These are phyloP conservation scores for Cornus controversa DNA, from an alignment of 148 eudicot genomes.

Conservation along the genomic window DNA sequence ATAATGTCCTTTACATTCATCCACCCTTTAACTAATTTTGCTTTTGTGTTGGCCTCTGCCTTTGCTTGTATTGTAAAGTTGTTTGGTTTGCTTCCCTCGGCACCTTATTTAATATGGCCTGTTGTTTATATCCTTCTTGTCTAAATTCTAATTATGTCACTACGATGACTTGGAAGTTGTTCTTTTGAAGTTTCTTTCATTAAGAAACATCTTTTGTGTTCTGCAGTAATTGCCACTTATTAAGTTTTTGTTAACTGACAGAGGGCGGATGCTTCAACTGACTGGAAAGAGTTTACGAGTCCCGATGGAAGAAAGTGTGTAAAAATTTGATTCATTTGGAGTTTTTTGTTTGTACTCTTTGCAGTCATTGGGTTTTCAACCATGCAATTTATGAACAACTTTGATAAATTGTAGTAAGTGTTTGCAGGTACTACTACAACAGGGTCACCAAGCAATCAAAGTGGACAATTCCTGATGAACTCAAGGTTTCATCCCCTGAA, in stretches of 20 bases:
- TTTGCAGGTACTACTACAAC: conserved; percentile 79
- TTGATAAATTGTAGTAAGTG: conserved; percentile 1
- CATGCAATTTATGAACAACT: not conserved
- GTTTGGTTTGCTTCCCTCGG: not conserved
- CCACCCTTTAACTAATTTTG: not conserved
- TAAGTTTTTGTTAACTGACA: conserved; percentile 39
- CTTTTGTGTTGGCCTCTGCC: not conserved
- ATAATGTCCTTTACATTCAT: not conserved
- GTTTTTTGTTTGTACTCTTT: conserved; percentile 8
- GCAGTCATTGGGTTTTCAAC: not conserved
- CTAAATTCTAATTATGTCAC: not conserved
- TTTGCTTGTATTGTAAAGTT: not conserved
- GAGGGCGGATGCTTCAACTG: conserved; percentile 96
- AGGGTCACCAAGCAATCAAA: conserved; percentile 79
- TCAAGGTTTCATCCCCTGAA: conserved; percentile 56
- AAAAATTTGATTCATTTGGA: conserved; percentile 8
- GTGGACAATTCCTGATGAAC: conserved; percentile 88
- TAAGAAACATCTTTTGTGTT: conserved; percentile 6
- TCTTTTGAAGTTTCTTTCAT: not conserved
- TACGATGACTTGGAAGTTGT: not conserved
- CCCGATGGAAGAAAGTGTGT: conserved; percentile 86
- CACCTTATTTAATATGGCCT: not conserved
- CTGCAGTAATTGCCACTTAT: conserved; percentile 10
- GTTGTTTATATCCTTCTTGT: not conserved
- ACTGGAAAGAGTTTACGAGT: conserved; percentile 81